phyloP scores from a whole-genome alignment of 176 grass and related monocot genomes.

The Lolium rigidum region DNA sequence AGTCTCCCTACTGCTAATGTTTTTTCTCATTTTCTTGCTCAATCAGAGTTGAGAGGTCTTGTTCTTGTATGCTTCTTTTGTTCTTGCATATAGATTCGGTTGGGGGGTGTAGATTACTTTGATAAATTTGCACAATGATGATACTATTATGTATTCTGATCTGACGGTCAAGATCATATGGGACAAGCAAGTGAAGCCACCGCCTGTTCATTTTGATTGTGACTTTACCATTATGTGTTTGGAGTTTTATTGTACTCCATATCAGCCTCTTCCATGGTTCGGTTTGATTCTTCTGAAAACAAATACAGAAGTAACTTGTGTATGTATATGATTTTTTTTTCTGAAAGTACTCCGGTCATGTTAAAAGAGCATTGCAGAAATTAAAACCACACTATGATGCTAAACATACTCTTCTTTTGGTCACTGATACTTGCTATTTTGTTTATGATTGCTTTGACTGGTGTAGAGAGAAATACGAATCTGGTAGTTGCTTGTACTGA shows the following conservation, averaged over 20 bases:
- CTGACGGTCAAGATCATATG: neutral
- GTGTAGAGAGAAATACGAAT: neutral
- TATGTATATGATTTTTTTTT: too few relatives aligned
- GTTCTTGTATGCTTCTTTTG: neutral
- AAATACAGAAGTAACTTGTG: neutral
- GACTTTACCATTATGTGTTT: too few relatives aligned
- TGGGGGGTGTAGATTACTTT: neutral
- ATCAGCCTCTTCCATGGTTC: neutral
- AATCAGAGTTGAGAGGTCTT: conserved; percentile 16
- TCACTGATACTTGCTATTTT: too few relatives aligned
- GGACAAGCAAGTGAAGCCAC: neutral
- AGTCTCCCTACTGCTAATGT: neutral
- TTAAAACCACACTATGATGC: neutral
- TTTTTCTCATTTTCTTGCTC: conserved; percentile 23
- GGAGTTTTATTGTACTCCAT: neutral
- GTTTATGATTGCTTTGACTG: neutral
- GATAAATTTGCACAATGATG: neutral
- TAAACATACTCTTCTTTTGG: neutral
- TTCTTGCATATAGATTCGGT: neutral
- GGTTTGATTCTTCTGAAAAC: neutral
- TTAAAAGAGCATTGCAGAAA: neutral
- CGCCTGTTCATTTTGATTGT: too few relatives aligned
- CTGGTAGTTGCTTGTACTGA: neutral
- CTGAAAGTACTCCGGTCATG: conserved; percentile 1
- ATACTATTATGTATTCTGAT: neutral